phyloP scores from a whole-genome alignment of 108 stramenopile genomes.

The Cylindrotheca closterium region DNA sequence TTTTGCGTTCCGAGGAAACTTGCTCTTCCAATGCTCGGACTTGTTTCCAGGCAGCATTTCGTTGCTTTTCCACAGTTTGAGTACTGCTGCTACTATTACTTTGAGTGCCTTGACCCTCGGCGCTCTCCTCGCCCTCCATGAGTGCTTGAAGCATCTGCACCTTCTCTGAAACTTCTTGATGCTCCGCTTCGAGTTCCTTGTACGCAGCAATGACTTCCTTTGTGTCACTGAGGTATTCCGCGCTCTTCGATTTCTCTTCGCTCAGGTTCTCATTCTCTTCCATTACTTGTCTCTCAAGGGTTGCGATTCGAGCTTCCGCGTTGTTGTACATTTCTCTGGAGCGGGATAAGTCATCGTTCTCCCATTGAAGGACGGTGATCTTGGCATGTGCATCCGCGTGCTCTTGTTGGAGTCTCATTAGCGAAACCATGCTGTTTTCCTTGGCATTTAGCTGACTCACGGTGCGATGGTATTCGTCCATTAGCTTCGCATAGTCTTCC shows the following conservation, averaged over 20 bases:
- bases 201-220: slow-evolving; percentile 27
- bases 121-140: neutral
- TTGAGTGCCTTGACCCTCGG: neutral
- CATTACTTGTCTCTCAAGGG: slow-evolving; percentile 12
- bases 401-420: slow-evolving; percentile 6
- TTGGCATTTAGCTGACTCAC: slow-evolving; percentile 1
- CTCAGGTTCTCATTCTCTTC: slow-evolving; percentile 1
- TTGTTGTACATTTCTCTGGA: slow-evolving; percentile 4
- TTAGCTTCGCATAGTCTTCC: slow-evolving; percentile 10
- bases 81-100: neutral
- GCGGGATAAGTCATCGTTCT: slow-evolving; percentile 10
- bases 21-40: slow-evolving; percentile 16
- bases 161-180: slow-evolving; percentile 2
- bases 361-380: slow-evolving; percentile 10
- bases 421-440: neutral
- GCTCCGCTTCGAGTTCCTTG: slow-evolving; percentile 23
- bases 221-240: slow-evolving; percentile 9
- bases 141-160: slow-evolving; percentile 14
- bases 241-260: slow-evolving; percentile 13
- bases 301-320: slow-evolving; percentile 10
- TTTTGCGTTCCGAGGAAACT: slow-evolving; percentile 3
- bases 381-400: slow-evolving; percentile 15
- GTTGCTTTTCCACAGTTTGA: slow-evolving; percentile 7
- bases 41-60: slow-evolving; percentile 16
- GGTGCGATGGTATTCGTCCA: slow-evolving; percentile 2